phyloP scores from a whole-genome alignment of 2,329 filamentous ascomycete species.

The Erysiphe pisi region DNA sequence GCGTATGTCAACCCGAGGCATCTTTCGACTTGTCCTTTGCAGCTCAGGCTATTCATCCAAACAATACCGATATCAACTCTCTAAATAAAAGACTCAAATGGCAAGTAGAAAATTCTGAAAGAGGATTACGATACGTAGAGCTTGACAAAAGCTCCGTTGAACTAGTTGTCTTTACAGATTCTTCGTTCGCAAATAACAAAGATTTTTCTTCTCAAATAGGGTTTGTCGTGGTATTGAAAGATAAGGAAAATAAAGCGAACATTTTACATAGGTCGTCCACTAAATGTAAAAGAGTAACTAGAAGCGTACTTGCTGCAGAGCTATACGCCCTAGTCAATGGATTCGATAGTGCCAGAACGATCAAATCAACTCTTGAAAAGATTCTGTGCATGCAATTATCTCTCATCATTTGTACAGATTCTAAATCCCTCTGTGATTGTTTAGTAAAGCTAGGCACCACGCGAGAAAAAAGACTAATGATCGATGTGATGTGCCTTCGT shows the following conservation, averaged over 20 bases:
- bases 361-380: constrained; percentile 15
- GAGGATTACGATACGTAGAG: constrained; percentile 17
- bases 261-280: not conserved
- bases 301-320: not conserved
- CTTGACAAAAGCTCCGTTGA: not conserved
- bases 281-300: constrained; percentile 27
- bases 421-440: not conserved
- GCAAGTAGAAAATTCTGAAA: constrained; percentile 22
- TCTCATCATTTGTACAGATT: not conserved
- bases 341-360: not conserved
- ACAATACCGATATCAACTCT: not conserved
- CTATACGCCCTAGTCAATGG: not conserved
- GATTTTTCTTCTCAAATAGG: constrained; percentile 28
- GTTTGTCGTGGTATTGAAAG: not conserved
- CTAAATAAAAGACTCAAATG: constrained; percentile 11
- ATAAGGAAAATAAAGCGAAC: constrained; percentile 26
- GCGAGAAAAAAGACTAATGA: constrained; percentile 28
- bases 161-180: constrained; percentile 8
- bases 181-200: constrained; percentile 27
- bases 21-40: not conserved
- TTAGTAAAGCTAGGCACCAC: constrained; percentile 28
- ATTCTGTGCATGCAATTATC: not conserved
- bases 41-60: not conserved
- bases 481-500: constrained; percentile 27
- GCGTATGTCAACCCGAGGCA: not conserved